Base-by-base conservation (phyloP, 257 asterid species). In the Thymus quinquecostatus region DNA sequence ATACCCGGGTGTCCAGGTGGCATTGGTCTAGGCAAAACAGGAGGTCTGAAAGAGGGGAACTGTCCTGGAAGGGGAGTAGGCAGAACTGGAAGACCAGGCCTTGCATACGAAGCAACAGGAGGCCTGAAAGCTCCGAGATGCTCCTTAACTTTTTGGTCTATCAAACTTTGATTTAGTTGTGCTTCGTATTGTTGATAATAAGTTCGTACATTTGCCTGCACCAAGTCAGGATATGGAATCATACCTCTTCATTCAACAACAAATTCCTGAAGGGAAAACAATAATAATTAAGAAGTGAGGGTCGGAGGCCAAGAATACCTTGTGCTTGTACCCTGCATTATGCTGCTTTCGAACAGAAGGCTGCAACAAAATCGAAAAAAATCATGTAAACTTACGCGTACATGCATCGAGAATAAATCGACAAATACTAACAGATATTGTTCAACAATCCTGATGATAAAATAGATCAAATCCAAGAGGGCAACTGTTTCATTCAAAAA, bases 291-390 rank as follows among this genome's bases (percentile, higher is more conserved):
- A 1, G 55, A 10, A 60, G 41, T 1, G 44, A 14, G 60, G 49
- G 12, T 34, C 30, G 13, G 27, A 13, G 12, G 53, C 7, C 10
- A 41, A 50, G 2, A 62, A 28, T 83, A 91, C 99, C 97, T 94
- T 94, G 83, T 94, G 99, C 77, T 94, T 94, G 89, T 94, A 94
- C 49, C 99, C 99, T 1, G 97, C 88, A 60, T 94, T 94, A 66
- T 94, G 97, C 80, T 94, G 99, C 81, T 94, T 94, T 69, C 99
- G 81, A 32, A 94, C 99, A 5, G 99, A 94, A 45, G 99, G 99
- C 99, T 94, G 97, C 80, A 84, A 68, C 41, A 70, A 50, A 67
- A 83, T 28, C 53, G 48, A 5, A 64, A 8, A 21, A 58, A 53
- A 21, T 12, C 8, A 36, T 7, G 58, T 11, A 56, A 67, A 47